Evolutionary conservation across 306 rosid species (phyloP), one percentile per base, ranked within the genome.

Genomic region (Quercus berberidifolia): DNA sequence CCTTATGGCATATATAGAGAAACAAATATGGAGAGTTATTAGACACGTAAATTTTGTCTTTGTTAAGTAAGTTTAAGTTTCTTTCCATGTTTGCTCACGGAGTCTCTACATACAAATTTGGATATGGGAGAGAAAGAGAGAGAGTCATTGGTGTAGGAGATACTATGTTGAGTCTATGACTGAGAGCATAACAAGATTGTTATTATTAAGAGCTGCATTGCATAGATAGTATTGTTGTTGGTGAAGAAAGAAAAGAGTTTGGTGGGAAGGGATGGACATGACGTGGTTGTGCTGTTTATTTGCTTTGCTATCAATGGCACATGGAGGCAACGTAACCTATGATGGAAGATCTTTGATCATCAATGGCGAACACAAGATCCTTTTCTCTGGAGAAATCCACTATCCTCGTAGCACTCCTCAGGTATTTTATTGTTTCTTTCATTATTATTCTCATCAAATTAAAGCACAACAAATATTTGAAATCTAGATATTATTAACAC

Each of bases 321-420:
- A 62, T 21, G 88, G 81, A 35, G 84, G 83, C 55, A 83, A 69
- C 62, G 94, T 93, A 43, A 84, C 88, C 21, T 91, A 93, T 49
- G 97, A 93, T 23, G 91, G 88, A 23, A 86, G 90, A 74, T 89
- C 94, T 14, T 83, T 93, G 76, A 71, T 93, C 67, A 77, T 93
- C 74, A 60, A 88, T 65, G 94, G 89, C 5, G 69, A 90, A 63
- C 98, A 86, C 65, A 78, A 25, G 76, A 81, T 93, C 56, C 91
- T 91, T 55, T 91, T 93, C 90, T 91, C 97, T 3, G 98, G 94
- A 70, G 90, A 94, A 46, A 91, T 93, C 74, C 97, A 93, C 68
- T 93, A 93, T 83, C 94, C 94, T 71, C 92, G 94, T 59, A 91
- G 97, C 87, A 91, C 97, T 65, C 93, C 98, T 60, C 64, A 91